Percentiles rank a stretch among this genome's conserved stretches.
Evolutionary conservation across 2,329 filamentous ascomycete species (phyloP).

Genomic region (Paraphoma chrysanthemicola): DNA sequence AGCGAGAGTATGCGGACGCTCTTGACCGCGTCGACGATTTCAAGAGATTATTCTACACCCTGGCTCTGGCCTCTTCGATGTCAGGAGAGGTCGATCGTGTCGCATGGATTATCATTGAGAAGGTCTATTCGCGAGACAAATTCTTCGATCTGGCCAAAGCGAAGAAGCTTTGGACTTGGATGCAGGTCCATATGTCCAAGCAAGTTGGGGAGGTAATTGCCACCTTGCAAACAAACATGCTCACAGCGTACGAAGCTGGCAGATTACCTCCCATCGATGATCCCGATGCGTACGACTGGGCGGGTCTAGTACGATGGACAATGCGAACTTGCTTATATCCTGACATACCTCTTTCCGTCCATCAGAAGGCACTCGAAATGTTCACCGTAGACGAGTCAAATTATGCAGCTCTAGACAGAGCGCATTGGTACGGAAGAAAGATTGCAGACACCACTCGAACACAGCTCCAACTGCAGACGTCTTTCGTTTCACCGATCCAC

Average conservation of each 20-base stretch:
- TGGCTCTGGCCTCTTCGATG: conserved; percentile 41
- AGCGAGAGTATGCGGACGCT: conserved; percentile 20
- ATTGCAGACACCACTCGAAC: conserved; percentile 31
- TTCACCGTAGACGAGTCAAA: conserved; percentile 37
- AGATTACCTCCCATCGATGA: conserved; percentile 68
- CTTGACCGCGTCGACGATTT: conserved; percentile 31
- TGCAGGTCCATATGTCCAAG: conserved; percentile 39
- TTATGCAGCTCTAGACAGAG: conserved; percentile 31
- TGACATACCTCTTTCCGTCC: conserved; percentile 31
- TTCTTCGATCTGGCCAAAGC: conserved; percentile 42
- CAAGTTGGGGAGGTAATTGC: conserved; percentile 65
- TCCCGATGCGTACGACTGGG: conserved; percentile 72
- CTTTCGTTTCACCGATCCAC: conserved; percentile 35
- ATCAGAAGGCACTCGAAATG: conserved; percentile 24
- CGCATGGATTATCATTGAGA: conserved; percentile 53
- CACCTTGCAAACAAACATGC: conserved; percentile 70
- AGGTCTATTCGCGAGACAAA: conserved; percentile 46
- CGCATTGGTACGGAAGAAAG: conserved; percentile 33
- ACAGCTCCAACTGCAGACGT: conserved; percentile 30
- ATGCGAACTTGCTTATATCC: conserved; percentile 52
- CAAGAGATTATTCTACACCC: conserved; percentile 40
- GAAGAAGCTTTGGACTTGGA: conserved; percentile 49
- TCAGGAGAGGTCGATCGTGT: conserved; percentile 44
- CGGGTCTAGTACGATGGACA: conserved; percentile 70
- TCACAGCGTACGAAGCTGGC: conserved; percentile 69